These are phyloP conservation scores for Starmera pachycereana DNA, from an alignment of 805 yeast species.

Conservation along the genomic window DNA sequence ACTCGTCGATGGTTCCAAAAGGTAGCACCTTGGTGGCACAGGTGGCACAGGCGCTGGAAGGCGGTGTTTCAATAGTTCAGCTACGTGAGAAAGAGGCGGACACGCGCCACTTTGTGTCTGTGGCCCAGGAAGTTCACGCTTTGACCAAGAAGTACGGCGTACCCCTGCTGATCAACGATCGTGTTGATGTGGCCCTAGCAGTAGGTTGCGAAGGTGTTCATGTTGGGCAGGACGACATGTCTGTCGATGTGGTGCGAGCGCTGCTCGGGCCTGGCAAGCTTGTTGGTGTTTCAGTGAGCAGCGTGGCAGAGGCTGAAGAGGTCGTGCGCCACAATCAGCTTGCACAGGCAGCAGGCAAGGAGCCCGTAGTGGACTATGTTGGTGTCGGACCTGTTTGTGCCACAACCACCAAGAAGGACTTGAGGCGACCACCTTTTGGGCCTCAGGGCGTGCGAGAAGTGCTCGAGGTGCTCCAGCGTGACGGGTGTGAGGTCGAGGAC, in stretches of 20 bases:
- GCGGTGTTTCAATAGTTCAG: constrained; percentile 77
- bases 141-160: constrained; percentile 50
- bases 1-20: constrained; percentile 62
- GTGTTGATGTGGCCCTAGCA: constrained; percentile 85
- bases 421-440: constrained; percentile 52
- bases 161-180: constrained; percentile 77
- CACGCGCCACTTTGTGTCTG: constrained; percentile 54
- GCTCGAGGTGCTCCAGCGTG: constrained; percentile 33
- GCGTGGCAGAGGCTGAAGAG: constrained; percentile 40
- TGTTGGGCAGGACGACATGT: constrained; percentile 88
- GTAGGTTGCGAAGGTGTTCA: constrained; percentile 87
- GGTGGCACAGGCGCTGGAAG: constrained; percentile 49
- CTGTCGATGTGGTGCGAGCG: constrained; percentile 38
- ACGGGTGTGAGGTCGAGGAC: constrained; percentile 19
- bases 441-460: constrained; percentile 52
- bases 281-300: constrained; percentile 68
- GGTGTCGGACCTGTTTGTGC: constrained; percentile 77
- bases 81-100: constrained; percentile 68
- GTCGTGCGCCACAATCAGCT: constrained; percentile 24
- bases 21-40: constrained; percentile 46
- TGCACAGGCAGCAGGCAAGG: constrained; percentile 10
- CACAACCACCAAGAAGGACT: constrained; percentile 59
- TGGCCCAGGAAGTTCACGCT: constrained; percentile 51
- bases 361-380: constrained; percentile 54
- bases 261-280: constrained; percentile 67